These are phyloP conservation scores for Solanum ossicruentum DNA, from an alignment of 257 asterid genomes.

Conservation along the genomic window DNA sequence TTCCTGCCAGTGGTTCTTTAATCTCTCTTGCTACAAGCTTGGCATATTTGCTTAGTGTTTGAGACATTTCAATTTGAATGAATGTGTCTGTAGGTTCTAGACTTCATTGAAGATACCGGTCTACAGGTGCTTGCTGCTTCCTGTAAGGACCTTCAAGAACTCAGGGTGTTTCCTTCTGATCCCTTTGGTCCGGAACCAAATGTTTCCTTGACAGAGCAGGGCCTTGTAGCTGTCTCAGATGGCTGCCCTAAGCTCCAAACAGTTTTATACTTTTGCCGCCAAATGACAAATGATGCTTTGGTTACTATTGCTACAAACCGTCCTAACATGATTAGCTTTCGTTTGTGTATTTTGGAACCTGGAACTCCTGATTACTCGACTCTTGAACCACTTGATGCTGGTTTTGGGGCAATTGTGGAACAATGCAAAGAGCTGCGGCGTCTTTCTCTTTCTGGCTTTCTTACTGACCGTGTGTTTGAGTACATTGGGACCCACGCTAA, in stretches of 20 bases:
- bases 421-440: constrained; percentile 5
- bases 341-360: constrained; percentile 4
- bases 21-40: not conserved
- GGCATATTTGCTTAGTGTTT: not conserved
- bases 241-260: constrained; percentile 14
- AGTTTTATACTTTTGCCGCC: constrained; percentile 11
- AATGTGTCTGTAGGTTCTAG: constrained; percentile 3
- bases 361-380: constrained; percentile 7
- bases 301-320: not conserved
- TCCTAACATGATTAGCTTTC: not conserved
- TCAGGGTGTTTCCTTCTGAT: constrained; percentile 5
- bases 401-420: constrained; percentile 10
- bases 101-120: constrained; percentile 12
- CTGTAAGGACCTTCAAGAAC: constrained; percentile 5
- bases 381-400: constrained; percentile 4
- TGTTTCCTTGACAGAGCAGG: constrained; percentile 1
- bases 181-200: not conserved
- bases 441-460: constrained; percentile 15
- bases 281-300: constrained; percentile 6
- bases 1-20: not conserved
- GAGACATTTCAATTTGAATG: not conserved
- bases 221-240: constrained; percentile 4
- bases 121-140: constrained; percentile 1
- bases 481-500: constrained; percentile 15
- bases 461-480: constrained; percentile 12